Conservation (phyloP, 768 basidiomycete species). For the Amyloporia xantha region DNA sequence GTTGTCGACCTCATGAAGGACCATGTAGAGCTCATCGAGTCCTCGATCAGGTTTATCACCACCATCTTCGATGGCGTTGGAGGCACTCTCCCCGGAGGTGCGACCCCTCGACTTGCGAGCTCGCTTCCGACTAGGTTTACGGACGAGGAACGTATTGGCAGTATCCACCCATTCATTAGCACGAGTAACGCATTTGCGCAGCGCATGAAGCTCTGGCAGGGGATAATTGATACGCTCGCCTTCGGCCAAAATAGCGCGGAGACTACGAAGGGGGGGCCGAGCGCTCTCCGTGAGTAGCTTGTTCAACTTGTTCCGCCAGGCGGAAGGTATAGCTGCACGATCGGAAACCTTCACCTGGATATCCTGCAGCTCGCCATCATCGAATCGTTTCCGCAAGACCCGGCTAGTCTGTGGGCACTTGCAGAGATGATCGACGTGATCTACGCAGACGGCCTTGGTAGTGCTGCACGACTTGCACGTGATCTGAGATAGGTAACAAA, state of each 20-base stretch:
- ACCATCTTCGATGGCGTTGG: slow-evolving; percentile 41
- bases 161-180: slow-evolving; percentile 89
- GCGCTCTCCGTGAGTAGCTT: slow-evolving; percentile 61
- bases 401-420: slow-evolving; percentile 49
- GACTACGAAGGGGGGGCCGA: slow-evolving; percentile 66
- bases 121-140: slow-evolving; percentile 78
- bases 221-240: slow-evolving; percentile 80
- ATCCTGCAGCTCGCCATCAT: slow-evolving; percentile 69
- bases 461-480: slow-evolving; percentile 62
- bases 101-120: slow-evolving; percentile 52
- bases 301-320: slow-evolving; percentile 70
- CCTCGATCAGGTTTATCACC: slow-evolving; percentile 66
- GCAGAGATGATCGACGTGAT: slow-evolving; percentile 78
- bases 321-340: slow-evolving; percentile 63
- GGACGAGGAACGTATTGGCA: slow-evolving; percentile 70
- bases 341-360: slow-evolving; percentile 59
- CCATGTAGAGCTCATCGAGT: slow-evolving; percentile 60
- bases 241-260: slow-evolving; percentile 80
- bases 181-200: slow-evolving; percentile 73
- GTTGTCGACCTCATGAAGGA: slow-evolving; percentile 65
- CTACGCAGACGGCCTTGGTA: slow-evolving; percentile 73
- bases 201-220: slow-evolving; percentile 61
- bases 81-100: slow-evolving; percentile 29
- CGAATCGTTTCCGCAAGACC: slow-evolving; percentile 71
- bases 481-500: slow-evolving; percentile 93